Conservation (phyloP, 768 basidiomycete species). For the Nevesoporus exiguus region DNA sequence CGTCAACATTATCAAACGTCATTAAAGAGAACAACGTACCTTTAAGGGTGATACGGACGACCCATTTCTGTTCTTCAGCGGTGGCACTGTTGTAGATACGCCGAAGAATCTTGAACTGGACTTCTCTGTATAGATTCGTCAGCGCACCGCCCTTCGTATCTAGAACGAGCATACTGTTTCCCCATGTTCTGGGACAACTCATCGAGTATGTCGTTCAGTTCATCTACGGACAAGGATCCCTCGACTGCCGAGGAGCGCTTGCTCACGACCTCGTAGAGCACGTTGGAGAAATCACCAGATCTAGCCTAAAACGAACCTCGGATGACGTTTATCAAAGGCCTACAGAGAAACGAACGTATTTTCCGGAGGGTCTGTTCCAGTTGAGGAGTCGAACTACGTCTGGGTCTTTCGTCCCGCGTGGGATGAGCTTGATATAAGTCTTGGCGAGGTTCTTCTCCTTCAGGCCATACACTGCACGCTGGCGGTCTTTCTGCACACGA, state of each 20-base stretch:
- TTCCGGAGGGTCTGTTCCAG: slow-evolving; percentile 84
- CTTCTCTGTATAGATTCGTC: slow-evolving; percentile 49
- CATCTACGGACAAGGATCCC: slow-evolving; percentile 74
- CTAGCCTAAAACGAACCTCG: slow-evolving; percentile 44
- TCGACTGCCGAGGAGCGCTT: slow-evolving; percentile 79
- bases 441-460: slow-evolving; percentile 96
- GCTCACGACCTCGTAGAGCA: slow-evolving; percentile 82
- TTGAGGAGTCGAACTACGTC: slow-evolving; percentile 81
- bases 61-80: slow-evolving; percentile 89
- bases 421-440: slow-evolving; percentile 86
- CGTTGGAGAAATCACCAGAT: slow-evolving; percentile 85
- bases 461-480: slow-evolving; percentile 87
- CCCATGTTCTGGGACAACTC: slow-evolving; percentile 68
- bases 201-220: slow-evolving; percentile 79
- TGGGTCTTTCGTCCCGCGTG: slow-evolving; percentile 72
- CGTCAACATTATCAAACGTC: not conserved
- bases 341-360: slow-evolving; percentile 45
- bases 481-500: slow-evolving; percentile 77
- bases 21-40: not conserved
- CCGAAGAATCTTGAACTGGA: slow-evolving; percentile 72
- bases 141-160: not conserved
- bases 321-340: not conserved
- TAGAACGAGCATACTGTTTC: slow-evolving; percentile 54
- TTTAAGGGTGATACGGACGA: slow-evolving; percentile 75
- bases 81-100: slow-evolving; percentile 77